Percentiles rank a stretch among this genome's conserved stretches.
These are phyloP conservation scores for Fusarium sterilihyphosum DNA, from an alignment of 2,329 filamentous ascomycete species.

Conservation along the genomic window DNA sequence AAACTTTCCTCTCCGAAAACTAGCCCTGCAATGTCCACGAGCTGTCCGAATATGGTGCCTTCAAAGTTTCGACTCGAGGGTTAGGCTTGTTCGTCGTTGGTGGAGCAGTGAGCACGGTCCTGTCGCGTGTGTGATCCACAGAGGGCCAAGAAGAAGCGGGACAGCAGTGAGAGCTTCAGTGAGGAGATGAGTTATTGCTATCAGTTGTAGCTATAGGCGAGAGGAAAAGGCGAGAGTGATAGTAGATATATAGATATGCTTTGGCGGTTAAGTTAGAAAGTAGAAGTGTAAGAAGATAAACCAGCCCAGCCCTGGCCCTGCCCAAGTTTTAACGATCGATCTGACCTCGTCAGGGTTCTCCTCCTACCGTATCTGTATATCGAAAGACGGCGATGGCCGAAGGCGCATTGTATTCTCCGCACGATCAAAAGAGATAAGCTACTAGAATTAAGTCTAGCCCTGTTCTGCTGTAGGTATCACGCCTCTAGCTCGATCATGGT, in stretches of 20 bases:
- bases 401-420: constrained; percentile 30
- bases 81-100: constrained; percentile 33
- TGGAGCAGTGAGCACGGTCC: constrained; percentile 38
- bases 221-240: not conserved
- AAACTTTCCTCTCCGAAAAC: constrained; percentile 25
- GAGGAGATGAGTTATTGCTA: not conserved
- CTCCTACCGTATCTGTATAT: constrained; percentile 31
- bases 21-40: constrained; percentile 38
- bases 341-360: constrained; percentile 31
- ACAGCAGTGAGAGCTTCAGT: constrained; percentile 27
- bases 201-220: not conserved
- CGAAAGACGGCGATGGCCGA: constrained; percentile 31
- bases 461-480: constrained; percentile 38
- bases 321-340: constrained; percentile 34
- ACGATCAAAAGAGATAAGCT: constrained; percentile 42
- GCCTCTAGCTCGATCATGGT: constrained; percentile 32
- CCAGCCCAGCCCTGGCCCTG: constrained; percentile 13
- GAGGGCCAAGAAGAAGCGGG: constrained; percentile 26
- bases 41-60: constrained; percentile 13
- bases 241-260: not conserved
- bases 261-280: not conserved
- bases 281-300: constrained; percentile 12
- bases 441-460: constrained; percentile 13
- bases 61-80: constrained; percentile 32
- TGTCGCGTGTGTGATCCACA: constrained; percentile 40